Conservation (phyloP, 2,329 filamentous ascomycete species). For the Ilyonectria mors-panacis region DNA sequence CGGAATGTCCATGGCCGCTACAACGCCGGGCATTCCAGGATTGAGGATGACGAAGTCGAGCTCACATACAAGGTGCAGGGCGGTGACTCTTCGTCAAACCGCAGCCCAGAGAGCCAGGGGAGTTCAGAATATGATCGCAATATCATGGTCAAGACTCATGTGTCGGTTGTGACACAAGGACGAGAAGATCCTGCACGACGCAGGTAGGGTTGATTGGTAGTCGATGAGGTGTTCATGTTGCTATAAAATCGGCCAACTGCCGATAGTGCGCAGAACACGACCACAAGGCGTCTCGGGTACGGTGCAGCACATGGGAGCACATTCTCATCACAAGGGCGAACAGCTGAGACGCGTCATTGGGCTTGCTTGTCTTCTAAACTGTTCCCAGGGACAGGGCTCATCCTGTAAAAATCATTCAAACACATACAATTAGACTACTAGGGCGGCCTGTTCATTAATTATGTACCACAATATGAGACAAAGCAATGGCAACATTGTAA, state of each 20-base stretch:
- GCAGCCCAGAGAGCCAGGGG: constrained; percentile 21
- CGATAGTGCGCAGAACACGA: neutral
- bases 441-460: neutral
- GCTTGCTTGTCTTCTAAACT: too few species aligned
- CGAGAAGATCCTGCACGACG: neutral
- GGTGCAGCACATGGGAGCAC: neutral
- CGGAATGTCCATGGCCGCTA: constrained; percentile 28
- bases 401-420: neutral
- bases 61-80: constrained; percentile 31
- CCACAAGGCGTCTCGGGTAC: too few species aligned
- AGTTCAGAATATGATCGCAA: constrained; percentile 28
- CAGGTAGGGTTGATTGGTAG: neutral
- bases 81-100: constrained; percentile 12
- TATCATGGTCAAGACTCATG: constrained; percentile 26
- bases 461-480: neutral
- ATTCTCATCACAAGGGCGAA: too few species aligned
- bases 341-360: too few species aligned
- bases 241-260: neutral
- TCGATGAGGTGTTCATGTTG: neutral
- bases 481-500: neutral
- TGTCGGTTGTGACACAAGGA: constrained; percentile 21
- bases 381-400: too few species aligned
- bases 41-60: constrained; percentile 33
- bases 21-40: constrained; percentile 24
- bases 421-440: neutral